phyloP scores from a whole-genome alignment of 768 basidiomycete species.

The Boletus reticuloceps region DNA sequence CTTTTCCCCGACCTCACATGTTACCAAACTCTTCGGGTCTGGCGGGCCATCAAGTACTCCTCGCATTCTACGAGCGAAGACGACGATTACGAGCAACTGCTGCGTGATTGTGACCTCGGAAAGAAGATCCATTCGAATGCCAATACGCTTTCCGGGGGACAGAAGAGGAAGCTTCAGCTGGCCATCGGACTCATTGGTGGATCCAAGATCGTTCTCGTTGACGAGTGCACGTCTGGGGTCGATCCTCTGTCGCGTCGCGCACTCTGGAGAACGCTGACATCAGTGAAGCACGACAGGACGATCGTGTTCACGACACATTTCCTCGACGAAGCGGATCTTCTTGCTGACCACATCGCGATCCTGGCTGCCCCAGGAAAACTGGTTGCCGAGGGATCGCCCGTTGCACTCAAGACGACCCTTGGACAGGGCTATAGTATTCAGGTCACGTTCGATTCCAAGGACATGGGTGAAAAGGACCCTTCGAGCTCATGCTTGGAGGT shows the following conservation, averaged over 20 bases:
- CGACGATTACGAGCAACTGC: conserved; percentile 61
- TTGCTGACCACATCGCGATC: conserved; percentile 75
- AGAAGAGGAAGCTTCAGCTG: conserved; percentile 82
- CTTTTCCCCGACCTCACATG: conserved; percentile 75
- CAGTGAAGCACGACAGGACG: conserved; percentile 61
- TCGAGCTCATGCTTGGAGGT: conserved; percentile 27
- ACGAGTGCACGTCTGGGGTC: conserved; percentile 77
- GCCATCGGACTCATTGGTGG: conserved; percentile 78
- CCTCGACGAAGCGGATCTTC: conserved; percentile 75
- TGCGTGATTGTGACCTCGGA: conserved; percentile 72
- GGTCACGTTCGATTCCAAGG: conserved; percentile 44
- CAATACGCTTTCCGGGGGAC: conserved; percentile 68
- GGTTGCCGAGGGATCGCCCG: conserved; percentile 71
- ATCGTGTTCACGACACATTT: conserved; percentile 83
- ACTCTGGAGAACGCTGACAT: conserved; percentile 71
- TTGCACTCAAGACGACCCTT: conserved; percentile 65
- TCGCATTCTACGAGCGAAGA: conserved; percentile 35
- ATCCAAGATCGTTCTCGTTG: conserved; percentile 63
- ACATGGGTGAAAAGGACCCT: conserved; percentile 28
- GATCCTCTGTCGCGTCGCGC: conserved; percentile 78
- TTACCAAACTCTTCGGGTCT: conserved; percentile 68
- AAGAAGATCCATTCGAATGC: conserved; percentile 67
- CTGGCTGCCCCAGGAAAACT: conserved; percentile 73
- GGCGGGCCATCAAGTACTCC: conserved; percentile 72
- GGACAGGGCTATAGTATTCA: conserved; percentile 72